Percentiles rank a stretch among this genome's conserved stretches.
Evolutionary conservation across 2,329 filamentous ascomycete species (phyloP).

Genomic region (Fusarium buxicola): DNA sequence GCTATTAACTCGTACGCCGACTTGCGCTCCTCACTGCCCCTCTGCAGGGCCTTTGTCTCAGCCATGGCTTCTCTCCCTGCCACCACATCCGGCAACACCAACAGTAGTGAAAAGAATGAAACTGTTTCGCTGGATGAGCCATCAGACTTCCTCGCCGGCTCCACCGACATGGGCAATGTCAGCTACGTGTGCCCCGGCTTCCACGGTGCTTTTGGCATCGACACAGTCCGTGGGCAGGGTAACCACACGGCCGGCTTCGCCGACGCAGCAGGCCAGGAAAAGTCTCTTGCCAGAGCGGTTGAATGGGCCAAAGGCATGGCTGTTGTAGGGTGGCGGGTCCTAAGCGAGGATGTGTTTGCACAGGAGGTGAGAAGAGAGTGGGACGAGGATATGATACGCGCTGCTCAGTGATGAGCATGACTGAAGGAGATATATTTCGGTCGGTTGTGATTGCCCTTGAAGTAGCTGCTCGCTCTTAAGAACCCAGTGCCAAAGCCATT

Average conservation of each 20-base stretch:
- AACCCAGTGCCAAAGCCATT: neutral
- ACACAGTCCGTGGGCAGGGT: constrained; percentile 1
- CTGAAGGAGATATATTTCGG: no score
- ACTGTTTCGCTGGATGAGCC: neutral
- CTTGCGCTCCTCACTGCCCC: constrained; percentile 1
- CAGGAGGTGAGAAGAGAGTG: no score
- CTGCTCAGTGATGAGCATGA: no score
- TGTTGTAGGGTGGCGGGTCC: constrained; percentile 14
- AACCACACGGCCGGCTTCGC: constrained; percentile 14
- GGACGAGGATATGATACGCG: no score
- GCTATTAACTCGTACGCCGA: constrained; percentile 10
- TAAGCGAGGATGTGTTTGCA: neutral
- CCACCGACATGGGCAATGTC: constrained; percentile 19
- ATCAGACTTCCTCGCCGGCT: constrained; percentile 3
- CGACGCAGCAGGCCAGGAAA: neutral
- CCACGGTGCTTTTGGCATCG: constrained; percentile 17
- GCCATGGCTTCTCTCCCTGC: neutral
- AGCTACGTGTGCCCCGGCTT: constrained; percentile 5
- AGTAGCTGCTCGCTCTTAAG: no score
- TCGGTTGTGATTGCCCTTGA: no score
- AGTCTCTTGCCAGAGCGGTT: constrained; percentile 3
- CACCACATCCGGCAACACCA: neutral
- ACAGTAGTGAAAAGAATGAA: neutral
- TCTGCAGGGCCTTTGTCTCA: neutral
- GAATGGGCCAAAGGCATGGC: constrained; percentile 11